Base-by-base conservation (phyloP, 352 stramenopile genomes). In the Elongisporangium anandrum region DNA sequence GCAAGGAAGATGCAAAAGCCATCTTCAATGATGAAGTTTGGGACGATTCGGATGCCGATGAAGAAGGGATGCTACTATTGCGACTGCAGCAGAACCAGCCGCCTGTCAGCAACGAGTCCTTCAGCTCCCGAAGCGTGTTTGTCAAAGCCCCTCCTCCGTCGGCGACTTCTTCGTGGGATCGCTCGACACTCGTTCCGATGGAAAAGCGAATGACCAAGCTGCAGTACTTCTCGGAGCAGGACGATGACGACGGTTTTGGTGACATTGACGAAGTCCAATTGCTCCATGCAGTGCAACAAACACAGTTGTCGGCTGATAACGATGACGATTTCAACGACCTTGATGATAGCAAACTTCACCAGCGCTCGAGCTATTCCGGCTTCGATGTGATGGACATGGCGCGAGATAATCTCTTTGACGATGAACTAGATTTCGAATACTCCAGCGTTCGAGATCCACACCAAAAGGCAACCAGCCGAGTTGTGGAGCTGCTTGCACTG, bases 401-500 rank as follows among this genome's bases (percentile, higher is more conserved):
- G 2, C 72, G 75, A 7, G 83, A 93, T 4, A 75, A 81, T 23
- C 57, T 90, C 15, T 94, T 94, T 59, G 84, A 91, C n/a, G 85
- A 93, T 22, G 82, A 91, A 55, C 52, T 94, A 23, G 85, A 91
- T 54, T 94, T 94, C 24, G 85, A 94, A 48, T 92, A 90, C 48
- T 82, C 75, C 4, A 88, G 73, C 38, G 50, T 79, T 38, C 79
- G 81, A 21, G 86, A 95, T 56, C 85, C 66, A 9, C 87, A 88
- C 38, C 84, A 93, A 41, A 90, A 94, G 55, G 75, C 81, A 41
- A 95, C 81, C 3, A 61, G 67, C 21, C 85, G 86, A 20, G 83
- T 92, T 9, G 71, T 95, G 15, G 83, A 94, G 53, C 55, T 95
- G 16, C 64, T 95, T 13, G 76, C 84, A 9, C 69, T 92, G 19